Conservation (phyloP, 2,329 filamentous ascomycete genomes). For the Penicillium oxalicum region DNA sequence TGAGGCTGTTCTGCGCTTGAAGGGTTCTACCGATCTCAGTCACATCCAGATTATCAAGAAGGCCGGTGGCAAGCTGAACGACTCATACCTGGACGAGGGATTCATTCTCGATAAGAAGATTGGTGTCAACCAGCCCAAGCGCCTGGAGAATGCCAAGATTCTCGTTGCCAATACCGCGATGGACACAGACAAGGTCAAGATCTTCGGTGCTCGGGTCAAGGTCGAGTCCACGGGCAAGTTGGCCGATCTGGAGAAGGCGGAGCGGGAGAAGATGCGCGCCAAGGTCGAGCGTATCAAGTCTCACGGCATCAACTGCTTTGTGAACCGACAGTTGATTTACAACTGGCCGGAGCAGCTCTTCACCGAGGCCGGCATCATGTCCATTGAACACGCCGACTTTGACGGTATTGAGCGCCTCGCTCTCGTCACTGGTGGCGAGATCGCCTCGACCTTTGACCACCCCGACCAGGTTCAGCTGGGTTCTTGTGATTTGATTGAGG, state of each 20-base stretch:
- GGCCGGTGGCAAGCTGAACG: slow-evolving; percentile 91
- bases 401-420: slow-evolving; percentile 94
- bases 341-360: slow-evolving; percentile 99
- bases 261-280: slow-evolving; percentile 98
- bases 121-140: slow-evolving; percentile 96
- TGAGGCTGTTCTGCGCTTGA: slow-evolving; percentile 84
- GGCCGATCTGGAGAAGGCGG: slow-evolving; percentile 95
- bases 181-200: slow-evolving; percentile 99
- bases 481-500: slow-evolving; percentile 90
- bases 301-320: slow-evolving; percentile 99
- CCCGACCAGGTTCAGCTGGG: slow-evolving; percentile 95
- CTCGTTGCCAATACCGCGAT: slow-evolving; percentile 96
- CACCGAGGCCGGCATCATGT: slow-evolving; percentile 94
- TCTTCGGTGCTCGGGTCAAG: slow-evolving; percentile 95
- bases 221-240: slow-evolving; percentile 94
- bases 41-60: slow-evolving; percentile 99
- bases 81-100: slow-evolving; percentile 95
- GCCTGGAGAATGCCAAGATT: slow-evolving; percentile 96
- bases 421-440: slow-evolving; percentile 93
- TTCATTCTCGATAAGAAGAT: slow-evolving; percentile 99
- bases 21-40: slow-evolving; percentile 85
- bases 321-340: slow-evolving; percentile 98
- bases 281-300: slow-evolving; percentile 99
- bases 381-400: slow-evolving; percentile 98
- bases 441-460: slow-evolving; percentile 95